phyloP scores from a whole-genome alignment of 2,329 filamentous ascomycete genomes.

The Xylariaceae sp. region DNA sequence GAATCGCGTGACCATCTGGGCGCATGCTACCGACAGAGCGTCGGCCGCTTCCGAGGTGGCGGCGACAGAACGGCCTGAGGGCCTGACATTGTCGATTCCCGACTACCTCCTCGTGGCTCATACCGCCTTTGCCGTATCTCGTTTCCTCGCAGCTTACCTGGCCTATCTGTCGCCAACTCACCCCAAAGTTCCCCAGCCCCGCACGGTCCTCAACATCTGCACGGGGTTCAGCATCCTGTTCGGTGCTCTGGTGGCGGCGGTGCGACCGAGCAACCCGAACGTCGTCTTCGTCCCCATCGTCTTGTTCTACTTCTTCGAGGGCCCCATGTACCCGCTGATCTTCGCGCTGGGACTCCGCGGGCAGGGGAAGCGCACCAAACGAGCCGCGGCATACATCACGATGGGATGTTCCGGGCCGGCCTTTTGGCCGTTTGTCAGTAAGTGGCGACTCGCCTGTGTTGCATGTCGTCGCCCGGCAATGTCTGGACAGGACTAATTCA shows the following conservation, averaged over 20 bases:
- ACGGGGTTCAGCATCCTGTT: slow-evolving; percentile 53
- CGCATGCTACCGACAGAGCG: too few species aligned
- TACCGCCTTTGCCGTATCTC: slow-evolving; percentile 63
- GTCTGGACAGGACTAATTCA: not conserved
- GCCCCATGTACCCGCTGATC: slow-evolving; percentile 74
- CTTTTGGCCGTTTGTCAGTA: slow-evolving; percentile 61
- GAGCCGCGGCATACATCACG: slow-evolving; percentile 69
- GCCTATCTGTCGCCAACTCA: slow-evolving; percentile 48
- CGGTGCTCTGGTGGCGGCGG: slow-evolving; percentile 38
- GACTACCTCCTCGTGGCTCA: slow-evolving; percentile 68
- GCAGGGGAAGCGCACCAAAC: slow-evolving; percentile 72
- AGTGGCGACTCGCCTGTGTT: too few species aligned
- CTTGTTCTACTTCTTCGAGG: slow-evolving; percentile 73
- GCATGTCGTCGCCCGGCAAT: not conserved
- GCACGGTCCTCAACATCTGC: slow-evolving; percentile 60
- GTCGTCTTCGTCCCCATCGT: slow-evolving; percentile 53
- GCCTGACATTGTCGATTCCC: slow-evolving; percentile 46
- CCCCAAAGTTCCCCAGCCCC: slow-evolving; percentile 53
- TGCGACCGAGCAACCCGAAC: slow-evolving; percentile 38
- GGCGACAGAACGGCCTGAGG: slow-evolving; percentile 30
- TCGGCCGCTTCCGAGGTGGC: slow-evolving; percentile 28
- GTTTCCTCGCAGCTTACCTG: slow-evolving; percentile 59
- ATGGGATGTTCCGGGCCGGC: slow-evolving; percentile 68
- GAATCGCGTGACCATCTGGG: too few species aligned
- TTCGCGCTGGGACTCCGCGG: slow-evolving; percentile 74